Percentiles rank a stretch among this genome's conserved stretches.
phyloP scores from a whole-genome alignment of 148 eudicot genomes.

The Tetragonia tetragonoides region DNA sequence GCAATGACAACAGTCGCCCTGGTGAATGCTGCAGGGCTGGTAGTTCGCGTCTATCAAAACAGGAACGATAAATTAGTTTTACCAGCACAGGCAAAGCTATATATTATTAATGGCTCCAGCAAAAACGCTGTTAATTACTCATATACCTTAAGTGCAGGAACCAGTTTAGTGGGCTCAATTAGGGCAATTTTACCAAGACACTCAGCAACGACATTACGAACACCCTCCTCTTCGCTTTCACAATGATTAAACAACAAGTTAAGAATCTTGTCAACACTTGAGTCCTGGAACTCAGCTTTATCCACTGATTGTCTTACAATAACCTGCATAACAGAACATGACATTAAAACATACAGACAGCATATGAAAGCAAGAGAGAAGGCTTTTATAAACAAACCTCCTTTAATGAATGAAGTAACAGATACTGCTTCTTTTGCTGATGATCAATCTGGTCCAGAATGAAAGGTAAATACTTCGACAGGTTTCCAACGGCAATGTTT shows the following conservation, averaged over 20 bases:
- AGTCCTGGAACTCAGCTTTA: conserved; percentile 91
- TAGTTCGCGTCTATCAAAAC: conserved; percentile 56
- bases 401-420: conserved; percentile 90
- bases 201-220: conserved; percentile 97
- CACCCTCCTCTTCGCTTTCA: conserved; percentile 99
- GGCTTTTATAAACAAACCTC: conserved; percentile 53
- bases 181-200: conserved; percentile 97
- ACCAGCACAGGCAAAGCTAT: not conserved
- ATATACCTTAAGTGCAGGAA: conserved; percentile 90
- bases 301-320: conserved; percentile 98
- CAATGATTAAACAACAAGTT: conserved; percentile 86
- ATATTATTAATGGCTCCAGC: not conserved
- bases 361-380: not conserved
- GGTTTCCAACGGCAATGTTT: conserved; percentile 92
- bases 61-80: conserved; percentile 5
- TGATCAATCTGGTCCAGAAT: conserved; percentile 95
- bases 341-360: not conserved
- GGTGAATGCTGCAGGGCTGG: conserved; percentile 81
- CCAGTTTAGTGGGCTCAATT: conserved; percentile 84
- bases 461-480: conserved; percentile 86
- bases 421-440: conserved; percentile 96
- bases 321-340: conserved; percentile 45
- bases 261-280: conserved; percentile 95
- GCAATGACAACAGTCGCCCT: conserved; percentile 94
- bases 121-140: not conserved